A percentile compares a stretch with the other conserved stretches of the same genome.
phyloP scores from a whole-genome alignment of 345 rosid species.

The Populus euphratica region DNA sequence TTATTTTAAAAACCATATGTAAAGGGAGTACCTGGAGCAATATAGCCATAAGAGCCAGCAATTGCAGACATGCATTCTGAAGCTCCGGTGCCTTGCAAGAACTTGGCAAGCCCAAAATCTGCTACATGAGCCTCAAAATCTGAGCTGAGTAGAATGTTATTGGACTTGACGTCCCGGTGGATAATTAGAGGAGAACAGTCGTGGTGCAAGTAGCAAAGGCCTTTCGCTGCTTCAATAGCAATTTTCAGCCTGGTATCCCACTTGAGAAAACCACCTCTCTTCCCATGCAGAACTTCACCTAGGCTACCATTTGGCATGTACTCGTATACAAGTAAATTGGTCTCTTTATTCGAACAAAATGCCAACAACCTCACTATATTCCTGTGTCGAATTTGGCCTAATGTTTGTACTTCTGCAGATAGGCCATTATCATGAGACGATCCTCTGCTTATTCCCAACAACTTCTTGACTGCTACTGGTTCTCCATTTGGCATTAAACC shows the following conservation, averaged over 20 bases:
- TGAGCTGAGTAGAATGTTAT: slow-evolving; percentile 57
- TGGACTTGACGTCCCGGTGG: slow-evolving; percentile 75
- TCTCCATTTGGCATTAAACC: slow-evolving; percentile 56
- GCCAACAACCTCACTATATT: slow-evolving; percentile 64
- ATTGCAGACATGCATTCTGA: slow-evolving; percentile 75
- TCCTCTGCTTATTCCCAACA: slow-evolving; percentile 41
- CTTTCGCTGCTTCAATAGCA: slow-evolving; percentile 67
- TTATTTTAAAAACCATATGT: not conserved
- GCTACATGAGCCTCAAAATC: slow-evolving; percentile 73
- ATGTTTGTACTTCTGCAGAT: slow-evolving; percentile 57
- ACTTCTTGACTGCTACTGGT: slow-evolving; percentile 62
- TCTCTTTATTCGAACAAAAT: slow-evolving; percentile 59
- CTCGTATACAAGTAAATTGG: slow-evolving; percentile 61
- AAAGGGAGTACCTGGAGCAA: slow-evolving; percentile 53
- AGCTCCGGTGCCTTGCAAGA: slow-evolving; percentile 47
- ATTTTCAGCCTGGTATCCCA: slow-evolving; percentile 64
- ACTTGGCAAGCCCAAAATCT: slow-evolving; percentile 71
- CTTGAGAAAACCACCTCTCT: slow-evolving; percentile 46
- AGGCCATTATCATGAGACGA: slow-evolving; percentile 56
- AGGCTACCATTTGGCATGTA: slow-evolving; percentile 70
- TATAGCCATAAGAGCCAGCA: slow-evolving; percentile 75
- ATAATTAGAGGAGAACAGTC: slow-evolving; percentile 66
- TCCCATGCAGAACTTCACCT: slow-evolving; percentile 61
- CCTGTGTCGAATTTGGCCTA: slow-evolving; percentile 67
- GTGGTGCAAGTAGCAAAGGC: slow-evolving; percentile 70